phyloP scores from a whole-genome alignment of 768 basidiomycete species.

The Rhodotorula paludigena region DNA sequence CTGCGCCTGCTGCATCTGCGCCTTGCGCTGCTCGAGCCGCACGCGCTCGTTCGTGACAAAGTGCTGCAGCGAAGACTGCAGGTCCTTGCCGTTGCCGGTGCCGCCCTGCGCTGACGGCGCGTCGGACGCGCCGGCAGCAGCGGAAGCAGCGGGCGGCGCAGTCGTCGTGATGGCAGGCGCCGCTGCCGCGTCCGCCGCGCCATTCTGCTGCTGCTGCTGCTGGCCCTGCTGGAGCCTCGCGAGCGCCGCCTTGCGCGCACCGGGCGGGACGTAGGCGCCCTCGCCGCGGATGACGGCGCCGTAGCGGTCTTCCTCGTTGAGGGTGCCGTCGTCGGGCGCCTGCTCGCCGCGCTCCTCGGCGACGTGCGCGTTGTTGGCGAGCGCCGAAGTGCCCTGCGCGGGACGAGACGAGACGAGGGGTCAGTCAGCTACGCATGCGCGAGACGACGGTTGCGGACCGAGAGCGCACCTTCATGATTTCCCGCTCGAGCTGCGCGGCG shows the following conservation, averaged over 20 bases:
- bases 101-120: conserved; percentile 2
- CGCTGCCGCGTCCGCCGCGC: background rate
- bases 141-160: background rate
- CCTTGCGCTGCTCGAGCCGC: conserved; percentile 81
- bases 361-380: conserved; percentile 71
- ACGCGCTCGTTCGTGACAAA: conserved; percentile 91
- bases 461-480: conserved; percentile 79
- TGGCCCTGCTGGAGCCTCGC: conserved; percentile 8
- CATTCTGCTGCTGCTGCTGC: background rate
- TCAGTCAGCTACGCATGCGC: no score
- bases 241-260: conserved; percentile 59
- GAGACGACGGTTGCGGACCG: no score
- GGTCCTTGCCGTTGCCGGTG: background rate
- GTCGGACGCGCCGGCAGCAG: conserved; percentile 3
- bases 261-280: conserved; percentile 91
- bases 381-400: conserved; percentile 4
- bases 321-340: conserved; percentile 67
- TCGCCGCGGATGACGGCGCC: conserved; percentile 82
- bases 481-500: conserved; percentile 81
- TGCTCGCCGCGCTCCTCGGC: conserved; percentile 71
- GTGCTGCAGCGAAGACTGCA: conserved; percentile 75
- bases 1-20: conserved; percentile 50
- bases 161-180: background rate
- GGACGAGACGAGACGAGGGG: background rate
- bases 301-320: conserved; percentile 96